phyloP scores from a whole-genome alignment of 75 land plant species.

The Sequoiadendron giganteum region DNA sequence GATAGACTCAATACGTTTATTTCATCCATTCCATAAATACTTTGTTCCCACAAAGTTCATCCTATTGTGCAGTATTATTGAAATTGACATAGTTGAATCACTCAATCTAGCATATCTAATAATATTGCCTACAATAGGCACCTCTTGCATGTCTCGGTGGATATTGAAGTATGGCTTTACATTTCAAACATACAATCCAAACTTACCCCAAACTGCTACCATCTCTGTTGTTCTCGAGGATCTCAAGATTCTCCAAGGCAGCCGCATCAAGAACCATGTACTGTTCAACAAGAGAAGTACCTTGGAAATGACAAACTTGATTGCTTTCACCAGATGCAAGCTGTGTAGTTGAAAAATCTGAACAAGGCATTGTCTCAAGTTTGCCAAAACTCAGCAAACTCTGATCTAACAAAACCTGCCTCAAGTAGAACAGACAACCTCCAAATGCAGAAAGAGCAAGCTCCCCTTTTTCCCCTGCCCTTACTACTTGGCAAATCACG shows the following conservation, averaged over 20 bases:
- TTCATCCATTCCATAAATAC: background rate
- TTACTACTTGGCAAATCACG: conserved; percentile 39
- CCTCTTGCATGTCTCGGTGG: background rate
- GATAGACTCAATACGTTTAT: background rate
- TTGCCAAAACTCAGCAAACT: conserved; percentile 66
- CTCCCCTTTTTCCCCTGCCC: conserved; percentile 40
- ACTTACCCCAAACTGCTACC: conserved; percentile 79
- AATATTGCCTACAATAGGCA: background rate
- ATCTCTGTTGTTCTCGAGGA: conserved; percentile 76
- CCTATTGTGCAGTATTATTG: background rate
- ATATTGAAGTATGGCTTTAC: background rate
- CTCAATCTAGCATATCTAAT: background rate
- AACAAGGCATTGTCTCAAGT: conserved; percentile 81
- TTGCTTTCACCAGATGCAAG: conserved; percentile 4
- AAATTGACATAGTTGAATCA: background rate
- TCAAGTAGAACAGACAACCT: conserved; percentile 76
- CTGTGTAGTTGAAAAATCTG: conserved; percentile 28
- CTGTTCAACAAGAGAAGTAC: conserved; percentile 27
- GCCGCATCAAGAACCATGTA: conserved; percentile 91
- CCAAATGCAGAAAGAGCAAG: conserved; percentile 86
- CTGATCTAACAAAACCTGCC: conserved; percentile 79
- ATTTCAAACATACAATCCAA: background rate
- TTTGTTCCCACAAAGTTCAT: background rate
- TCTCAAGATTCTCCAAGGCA: conserved; percentile 90
- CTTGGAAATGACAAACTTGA: background rate